Evolutionary conservation across 352 stramenopile species (phyloP).

Genomic region (Globisporangium perplexum): DNA sequence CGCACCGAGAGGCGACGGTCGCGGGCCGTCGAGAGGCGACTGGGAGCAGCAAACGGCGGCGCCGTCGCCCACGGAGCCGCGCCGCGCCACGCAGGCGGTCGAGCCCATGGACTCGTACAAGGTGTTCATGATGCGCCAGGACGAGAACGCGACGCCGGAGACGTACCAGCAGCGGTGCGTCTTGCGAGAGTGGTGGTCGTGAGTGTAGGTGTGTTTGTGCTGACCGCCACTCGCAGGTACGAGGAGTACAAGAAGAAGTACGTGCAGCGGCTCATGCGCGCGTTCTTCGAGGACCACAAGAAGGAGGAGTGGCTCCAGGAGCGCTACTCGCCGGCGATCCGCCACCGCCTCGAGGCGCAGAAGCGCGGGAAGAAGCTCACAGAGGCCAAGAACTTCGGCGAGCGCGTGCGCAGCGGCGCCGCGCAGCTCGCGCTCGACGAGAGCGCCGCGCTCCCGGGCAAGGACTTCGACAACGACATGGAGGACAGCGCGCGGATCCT

Average conservation of each 20-base stretch:
- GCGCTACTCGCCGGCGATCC: constrained; percentile 75
- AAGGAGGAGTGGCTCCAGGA: constrained; percentile 84
- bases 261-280: constrained; percentile 62
- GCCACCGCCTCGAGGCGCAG: constrained; percentile 52
- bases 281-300: constrained; percentile 86
- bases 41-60: constrained; percentile 16
- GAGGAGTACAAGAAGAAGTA: constrained; percentile 90
- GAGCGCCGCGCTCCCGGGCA: constrained; percentile 27
- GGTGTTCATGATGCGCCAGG: constrained; percentile 86
- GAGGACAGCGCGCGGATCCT: constrained; percentile 72
- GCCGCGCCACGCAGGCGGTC: constrained; percentile 32
- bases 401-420: constrained; percentile 45
- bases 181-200: not conserved
- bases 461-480: constrained; percentile 74
- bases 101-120: constrained; percentile 84
- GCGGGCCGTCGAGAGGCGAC: constrained; percentile 9
- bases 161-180: constrained; percentile 65
- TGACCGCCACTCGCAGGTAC: constrained; percentile 30
- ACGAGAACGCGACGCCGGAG: constrained; percentile 71
- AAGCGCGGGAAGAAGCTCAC: constrained; percentile 64
- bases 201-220: too few relatives aligned
- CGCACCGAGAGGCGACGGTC: constrained; percentile 15
- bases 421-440: constrained; percentile 68
- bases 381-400: constrained; percentile 70
- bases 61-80: constrained; percentile 18